These are phyloP conservation scores for Zymoseptoria brevis DNA, from an alignment of 2,329 filamentous ascomycete genomes.

Conservation along the genomic window DNA sequence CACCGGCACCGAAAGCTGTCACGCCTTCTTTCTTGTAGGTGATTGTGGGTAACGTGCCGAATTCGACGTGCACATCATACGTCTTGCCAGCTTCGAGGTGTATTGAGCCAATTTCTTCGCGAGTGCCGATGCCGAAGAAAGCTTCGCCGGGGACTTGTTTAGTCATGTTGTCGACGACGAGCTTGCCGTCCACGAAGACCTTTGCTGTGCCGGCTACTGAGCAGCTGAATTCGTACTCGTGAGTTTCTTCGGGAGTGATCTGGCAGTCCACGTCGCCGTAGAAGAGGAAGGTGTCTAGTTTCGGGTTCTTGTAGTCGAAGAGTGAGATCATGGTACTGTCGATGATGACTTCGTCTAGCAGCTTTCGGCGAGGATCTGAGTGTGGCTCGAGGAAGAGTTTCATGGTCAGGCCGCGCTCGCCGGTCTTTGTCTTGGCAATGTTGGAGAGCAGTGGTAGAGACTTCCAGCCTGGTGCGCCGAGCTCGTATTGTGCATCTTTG, in stretches of 20 bases:
- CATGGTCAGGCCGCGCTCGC: slow-evolving; percentile 21
- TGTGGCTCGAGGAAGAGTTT: slow-evolving; percentile 44
- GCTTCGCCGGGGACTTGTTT: slow-evolving; percentile 53
- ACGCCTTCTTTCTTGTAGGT: slow-evolving; percentile 51
- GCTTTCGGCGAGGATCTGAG: slow-evolving; percentile 33
- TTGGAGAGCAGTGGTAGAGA: slow-evolving; percentile 23
- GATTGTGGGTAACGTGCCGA: slow-evolving; percentile 59
- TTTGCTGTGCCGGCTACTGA: slow-evolving; percentile 60
- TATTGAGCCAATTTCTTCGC: slow-evolving; percentile 54
- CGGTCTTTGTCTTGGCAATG: slow-evolving; percentile 14
- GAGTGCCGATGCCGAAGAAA: slow-evolving; percentile 58
- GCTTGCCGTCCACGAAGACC: slow-evolving; percentile 53
- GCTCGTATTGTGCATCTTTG: slow-evolving; percentile 15
- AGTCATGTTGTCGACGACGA: slow-evolving; percentile 56
- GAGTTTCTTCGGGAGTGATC: slow-evolving; percentile 53
- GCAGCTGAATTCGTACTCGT: slow-evolving; percentile 57
- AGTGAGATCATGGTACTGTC: slow-evolving; percentile 35
- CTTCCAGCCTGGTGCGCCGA: slow-evolving; percentile 24
- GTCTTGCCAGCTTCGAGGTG: slow-evolving; percentile 51
- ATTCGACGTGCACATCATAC: slow-evolving; percentile 53
- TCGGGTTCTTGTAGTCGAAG: slow-evolving; percentile 44
- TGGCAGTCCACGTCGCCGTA: slow-evolving; percentile 46
- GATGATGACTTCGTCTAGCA: slow-evolving; percentile 45
- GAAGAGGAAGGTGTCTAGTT: slow-evolving; percentile 30
- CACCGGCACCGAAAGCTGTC: slow-evolving; percentile 60